phyloP scores from a whole-genome alignment of 2,329 filamentous ascomycete genomes.

The Arthrobotrys pseudoclavata region DNA sequence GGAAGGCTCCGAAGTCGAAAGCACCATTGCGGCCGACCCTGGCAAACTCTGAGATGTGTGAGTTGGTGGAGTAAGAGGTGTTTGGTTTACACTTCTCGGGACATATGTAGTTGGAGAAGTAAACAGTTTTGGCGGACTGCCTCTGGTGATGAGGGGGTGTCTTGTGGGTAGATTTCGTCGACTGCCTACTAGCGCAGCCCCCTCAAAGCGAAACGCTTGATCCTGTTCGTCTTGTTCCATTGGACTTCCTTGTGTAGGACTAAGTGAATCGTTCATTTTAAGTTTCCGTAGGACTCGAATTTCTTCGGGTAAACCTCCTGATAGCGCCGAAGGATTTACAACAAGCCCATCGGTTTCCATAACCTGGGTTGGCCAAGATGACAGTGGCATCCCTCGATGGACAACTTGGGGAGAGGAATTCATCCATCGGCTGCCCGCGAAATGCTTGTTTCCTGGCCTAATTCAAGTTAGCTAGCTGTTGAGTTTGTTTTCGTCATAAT shows the following conservation, averaged over 20 bases:
- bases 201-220: slow-evolving; percentile 30
- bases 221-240: slow-evolving; percentile 42
- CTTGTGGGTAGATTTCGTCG: background rate
- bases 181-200: background rate
- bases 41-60: background rate
- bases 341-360: background rate
- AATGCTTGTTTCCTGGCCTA: slow-evolving; percentile 28
- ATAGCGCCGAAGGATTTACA: slow-evolving; percentile 17
- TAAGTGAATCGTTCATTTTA: slow-evolving; percentile 36
- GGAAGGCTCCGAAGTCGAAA: slow-evolving; percentile 42
- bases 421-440: background rate
- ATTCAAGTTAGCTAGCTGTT: background rate
- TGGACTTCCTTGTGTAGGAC: slow-evolving; percentile 16
- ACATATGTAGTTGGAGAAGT: slow-evolving; percentile 25
- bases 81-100: background rate
- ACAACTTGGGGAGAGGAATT: background rate
- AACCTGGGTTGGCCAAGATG: slow-evolving; percentile 1
- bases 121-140: slow-evolving; percentile 10
- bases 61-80: slow-evolving; percentile 1
- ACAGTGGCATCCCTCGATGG: slow-evolving; percentile 37
- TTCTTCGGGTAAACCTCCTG: slow-evolving; percentile 39
- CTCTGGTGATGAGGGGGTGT: background rate
- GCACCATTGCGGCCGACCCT: background rate
- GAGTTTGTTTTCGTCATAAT: background rate
- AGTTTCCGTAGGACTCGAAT: slow-evolving; percentile 34